These are phyloP conservation scores for Hydrangea macrophylla DNA, from an alignment of 148 eudicot species.

Conservation along the genomic window DNA sequence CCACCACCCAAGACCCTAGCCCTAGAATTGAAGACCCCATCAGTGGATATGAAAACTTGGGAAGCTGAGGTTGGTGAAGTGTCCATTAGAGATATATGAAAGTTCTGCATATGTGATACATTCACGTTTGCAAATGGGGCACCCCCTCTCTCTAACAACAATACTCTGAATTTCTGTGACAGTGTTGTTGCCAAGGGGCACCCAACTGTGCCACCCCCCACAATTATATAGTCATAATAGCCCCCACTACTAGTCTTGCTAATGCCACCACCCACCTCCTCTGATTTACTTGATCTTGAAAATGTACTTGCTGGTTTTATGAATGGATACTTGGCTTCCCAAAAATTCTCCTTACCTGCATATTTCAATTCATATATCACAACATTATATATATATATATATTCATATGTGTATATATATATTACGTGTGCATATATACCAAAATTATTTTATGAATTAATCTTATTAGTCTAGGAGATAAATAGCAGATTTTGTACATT, in stretches of 20 bases:
- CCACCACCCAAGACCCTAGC: constrained; percentile 93
- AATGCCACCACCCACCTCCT: neutral
- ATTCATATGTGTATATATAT: too few relatives aligned
- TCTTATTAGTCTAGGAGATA: too few relatives aligned
- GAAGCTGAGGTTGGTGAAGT: constrained; percentile 68
- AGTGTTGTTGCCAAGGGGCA: constrained; percentile 87
- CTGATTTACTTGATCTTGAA: constrained; percentile 19
- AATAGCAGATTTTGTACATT: too few relatives aligned
- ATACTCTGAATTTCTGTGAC: constrained; percentile 59
- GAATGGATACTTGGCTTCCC: constrained; percentile 45
- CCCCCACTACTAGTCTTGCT: too few relatives aligned
- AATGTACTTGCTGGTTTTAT: constrained; percentile 58
- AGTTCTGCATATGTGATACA: constrained; percentile 63
- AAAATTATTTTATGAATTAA: neutral
- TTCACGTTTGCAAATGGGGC: constrained; percentile 74
- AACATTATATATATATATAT: too few relatives aligned
- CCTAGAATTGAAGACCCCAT: constrained; percentile 81
- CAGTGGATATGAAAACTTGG: constrained; percentile 72
- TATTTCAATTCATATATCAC: neutral
- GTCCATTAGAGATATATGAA: constrained; percentile 79
- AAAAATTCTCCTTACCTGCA: constrained; percentile 27
- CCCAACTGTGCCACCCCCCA: constrained; percentile 97
- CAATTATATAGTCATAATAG: constrained; percentile 77
- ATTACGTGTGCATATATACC: neutral
- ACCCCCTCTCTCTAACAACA: constrained; percentile 83